Conservation (phyloP, 192 early-diverging fungal species). For the Coemansia sp. region DNA sequence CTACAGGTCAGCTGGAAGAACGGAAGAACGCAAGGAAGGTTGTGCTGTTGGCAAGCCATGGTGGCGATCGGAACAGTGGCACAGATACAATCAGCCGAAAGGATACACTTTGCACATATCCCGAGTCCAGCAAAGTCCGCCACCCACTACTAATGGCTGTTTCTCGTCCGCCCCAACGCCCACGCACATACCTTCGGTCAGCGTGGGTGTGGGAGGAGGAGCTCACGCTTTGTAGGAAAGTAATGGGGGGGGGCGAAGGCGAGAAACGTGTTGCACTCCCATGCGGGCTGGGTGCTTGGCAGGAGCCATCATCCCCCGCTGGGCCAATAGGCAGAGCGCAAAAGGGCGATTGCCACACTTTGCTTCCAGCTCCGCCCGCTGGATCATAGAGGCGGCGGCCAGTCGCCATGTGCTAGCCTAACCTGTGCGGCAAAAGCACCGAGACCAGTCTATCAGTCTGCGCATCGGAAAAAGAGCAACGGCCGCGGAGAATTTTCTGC, state of each 20-base stretch:
- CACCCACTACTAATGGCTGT: background rate
- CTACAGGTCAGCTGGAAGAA: background rate
- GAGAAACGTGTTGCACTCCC: background rate
- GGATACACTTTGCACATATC: background rate
- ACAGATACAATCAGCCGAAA: background rate
- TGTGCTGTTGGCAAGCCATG: background rate
- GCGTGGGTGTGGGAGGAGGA: background rate
- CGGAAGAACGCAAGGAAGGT: background rate
- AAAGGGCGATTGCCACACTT: background rate
- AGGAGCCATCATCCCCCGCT: background rate
- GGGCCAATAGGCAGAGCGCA: background rate
- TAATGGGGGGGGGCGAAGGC: background rate
- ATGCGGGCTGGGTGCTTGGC: background rate
- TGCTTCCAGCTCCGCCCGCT: background rate
- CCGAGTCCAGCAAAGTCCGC: background rate
- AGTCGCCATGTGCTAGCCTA: background rate
- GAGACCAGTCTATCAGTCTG: background rate
- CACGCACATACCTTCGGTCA: background rate
- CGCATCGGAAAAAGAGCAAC: constrained; percentile 4
- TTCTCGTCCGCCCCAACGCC: background rate
- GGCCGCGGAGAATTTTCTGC: background rate
- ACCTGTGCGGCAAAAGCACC: background rate
- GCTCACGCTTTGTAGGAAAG: background rate
- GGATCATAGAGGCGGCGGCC: background rate
- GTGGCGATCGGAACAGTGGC: background rate